Percentiles rank a stretch among this genome's conserved stretches.
Conservation (phyloP, 257 asterid species). For the Prunella vulgaris region DNA sequence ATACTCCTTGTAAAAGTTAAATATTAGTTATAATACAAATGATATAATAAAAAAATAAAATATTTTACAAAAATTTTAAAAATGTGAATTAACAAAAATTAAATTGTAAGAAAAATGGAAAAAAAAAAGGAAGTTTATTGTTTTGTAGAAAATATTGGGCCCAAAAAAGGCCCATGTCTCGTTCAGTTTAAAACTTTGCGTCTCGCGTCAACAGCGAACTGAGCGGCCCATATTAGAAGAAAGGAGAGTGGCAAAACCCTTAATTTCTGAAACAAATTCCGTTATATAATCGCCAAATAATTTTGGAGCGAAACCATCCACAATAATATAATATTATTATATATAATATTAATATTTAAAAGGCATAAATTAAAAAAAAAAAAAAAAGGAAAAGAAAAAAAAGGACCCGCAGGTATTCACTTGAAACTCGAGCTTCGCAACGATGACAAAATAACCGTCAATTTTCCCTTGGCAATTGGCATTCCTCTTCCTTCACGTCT, state of each 20-base stretch:
- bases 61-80: no score
- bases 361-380: background rate
- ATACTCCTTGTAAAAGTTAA: no score
- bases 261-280: background rate
- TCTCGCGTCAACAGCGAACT: background rate
- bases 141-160: background rate
- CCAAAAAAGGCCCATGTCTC: background rate
- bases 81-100: no score
- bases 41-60: no score
- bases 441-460: background rate
- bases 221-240: no score
- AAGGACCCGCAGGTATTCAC: slow-evolving; percentile 30
- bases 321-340: slow-evolving; percentile 19
- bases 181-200: background rate
- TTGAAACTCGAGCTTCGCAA: slow-evolving; percentile 11
- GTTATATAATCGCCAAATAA: slow-evolving; percentile 11
- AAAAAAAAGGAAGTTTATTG: no score
- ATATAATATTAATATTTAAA: background rate
- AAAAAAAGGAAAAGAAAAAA: background rate
- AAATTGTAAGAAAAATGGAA: no score
- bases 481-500: slow-evolving; percentile 41
- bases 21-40: no score
- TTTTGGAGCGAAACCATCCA: slow-evolving; percentile 65
- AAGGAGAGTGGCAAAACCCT: slow-evolving; percentile 12
- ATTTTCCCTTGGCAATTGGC: background rate